Base-by-base conservation (phyloP, 345 rosid species). In the Populus ilicifolia region DNA sequence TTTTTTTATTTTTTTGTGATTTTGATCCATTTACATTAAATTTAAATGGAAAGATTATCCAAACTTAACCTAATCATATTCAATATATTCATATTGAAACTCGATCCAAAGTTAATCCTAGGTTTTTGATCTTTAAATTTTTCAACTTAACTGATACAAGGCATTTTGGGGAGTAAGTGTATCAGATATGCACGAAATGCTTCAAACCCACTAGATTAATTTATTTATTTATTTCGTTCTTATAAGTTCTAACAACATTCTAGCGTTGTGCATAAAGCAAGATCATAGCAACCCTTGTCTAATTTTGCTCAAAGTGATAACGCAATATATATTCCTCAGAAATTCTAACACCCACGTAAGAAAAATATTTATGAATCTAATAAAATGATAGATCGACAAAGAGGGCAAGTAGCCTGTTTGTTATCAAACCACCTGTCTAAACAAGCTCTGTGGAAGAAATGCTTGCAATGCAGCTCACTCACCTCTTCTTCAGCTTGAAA, bases 391-490 rank as follows among this genome's bases (percentile, higher is more conserved):
- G 96, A 92, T 61, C 96, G 86, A 87, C 97, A 94, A 11, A 94
- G 88, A 78, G 97, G 98, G 69, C 97, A 94, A 11, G 93, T 88
- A 44, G 36, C 77, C 43, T 85, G 93, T 17, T 80, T 80, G 75
- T 85, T 89, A 67, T 83, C 80, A 83, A 94, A 86, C 98, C 94
- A 94, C 71, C 86, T 89, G 76, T 94, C 90, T 48, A 94, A 68
- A 72, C 97, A 92, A 67, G 77, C 80, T 82, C 78, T 90, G 88
- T 92, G 97, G 81, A 91, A 92, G 89, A 87, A 89, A 85, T 94
- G 98, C 89, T 87, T 89, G 90, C 98, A 94, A 68, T 87, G 83
- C 81, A 94, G 79, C 80, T 91, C 94, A 75, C 93, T 91, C 80
- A 91, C 94, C 85, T 94, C 93, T 65, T 92, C 96, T 54, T 91